Conservation (phyloP, 306 rosid genomes). For the Glycine tomentella region DNA sequence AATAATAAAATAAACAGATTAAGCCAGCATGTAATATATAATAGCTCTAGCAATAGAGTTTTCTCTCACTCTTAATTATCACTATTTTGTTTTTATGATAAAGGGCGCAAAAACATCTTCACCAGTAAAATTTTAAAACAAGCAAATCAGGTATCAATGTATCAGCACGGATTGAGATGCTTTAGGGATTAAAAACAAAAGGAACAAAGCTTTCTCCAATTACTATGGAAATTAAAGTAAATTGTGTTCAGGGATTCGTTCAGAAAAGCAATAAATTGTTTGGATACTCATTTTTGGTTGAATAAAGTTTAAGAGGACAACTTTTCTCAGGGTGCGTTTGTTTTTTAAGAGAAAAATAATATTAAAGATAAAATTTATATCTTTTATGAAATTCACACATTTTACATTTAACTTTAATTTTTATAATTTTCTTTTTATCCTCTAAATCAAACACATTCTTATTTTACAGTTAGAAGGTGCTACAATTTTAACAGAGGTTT, state of each 20-base stretch:
- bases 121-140: background rate
- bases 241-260: background rate
- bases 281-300: background rate
- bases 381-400: too few relatives aligned
- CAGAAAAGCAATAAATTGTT: background rate
- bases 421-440: too few relatives aligned
- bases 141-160: background rate
- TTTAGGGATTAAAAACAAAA: background rate
- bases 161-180: background rate
- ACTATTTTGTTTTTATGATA: background rate
- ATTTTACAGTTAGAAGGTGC: background rate
- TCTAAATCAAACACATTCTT: too few relatives aligned
- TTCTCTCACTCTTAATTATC: too few relatives aligned
- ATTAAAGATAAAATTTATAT: too few relatives aligned
- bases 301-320: constrained; percentile 5
- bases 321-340: background rate
- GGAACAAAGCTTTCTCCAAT: background rate
- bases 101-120: background rate
- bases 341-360: too few relatives aligned
- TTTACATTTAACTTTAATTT: too few relatives aligned
- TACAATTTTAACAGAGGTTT: background rate
- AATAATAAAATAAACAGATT: background rate
- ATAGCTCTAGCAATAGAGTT: too few relatives aligned
- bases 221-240: background rate
- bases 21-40: background rate